Evolutionary conservation across 2,329 filamentous ascomycete genomes (phyloP), one percentile per base, ranked within the genome.

Genomic region (Rutstroemia sp.): DNA sequence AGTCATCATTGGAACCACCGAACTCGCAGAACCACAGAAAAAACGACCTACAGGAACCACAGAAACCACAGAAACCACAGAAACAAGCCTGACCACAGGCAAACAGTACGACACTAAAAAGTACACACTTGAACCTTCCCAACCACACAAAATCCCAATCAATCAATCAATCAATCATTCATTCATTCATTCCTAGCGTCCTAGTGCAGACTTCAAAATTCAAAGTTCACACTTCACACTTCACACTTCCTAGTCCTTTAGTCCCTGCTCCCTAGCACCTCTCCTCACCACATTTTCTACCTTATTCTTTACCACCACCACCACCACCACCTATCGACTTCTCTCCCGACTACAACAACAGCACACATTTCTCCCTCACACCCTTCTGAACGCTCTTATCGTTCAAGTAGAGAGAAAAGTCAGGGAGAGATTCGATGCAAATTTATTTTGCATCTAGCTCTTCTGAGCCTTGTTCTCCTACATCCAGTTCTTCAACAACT

Each of bases 381-480:
- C 16, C 39, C 19, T 42, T 42, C 19, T 42, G 39, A 42, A 42
- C 19, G 16, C 39, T 17, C 39, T 8, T 46, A 17, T 8, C 21
- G 12, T 46, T 46, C 42, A 23, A 21, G 12, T 12, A 19, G 23
- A 48, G 8, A 17, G 27, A 19, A 42, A 39, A 54, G 34, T 48
- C 17, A 50, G 39, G 40, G 17, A 25, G 51, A 48, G 25, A 50
- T 55, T 55, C 52, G 52, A 55, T 55, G 52, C 52, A 55, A 55
- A 55, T 49, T 55, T 47, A 47, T 27, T 44, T 55, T 39, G 45
- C 52, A 40, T n/a, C 23, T 50, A 50, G 52, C 52, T 55, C 52
- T 55, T 49, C 46, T 55, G 52, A 55, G 52, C 52, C 27, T 34
- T 34, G 21, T 14, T 21, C 12, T 42, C 39, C 16, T 12, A 46